These are phyloP conservation scores for Conoideocrella luteorostrata DNA, from an alignment of 2,329 filamentous ascomycete species.

Conservation along the genomic window DNA sequence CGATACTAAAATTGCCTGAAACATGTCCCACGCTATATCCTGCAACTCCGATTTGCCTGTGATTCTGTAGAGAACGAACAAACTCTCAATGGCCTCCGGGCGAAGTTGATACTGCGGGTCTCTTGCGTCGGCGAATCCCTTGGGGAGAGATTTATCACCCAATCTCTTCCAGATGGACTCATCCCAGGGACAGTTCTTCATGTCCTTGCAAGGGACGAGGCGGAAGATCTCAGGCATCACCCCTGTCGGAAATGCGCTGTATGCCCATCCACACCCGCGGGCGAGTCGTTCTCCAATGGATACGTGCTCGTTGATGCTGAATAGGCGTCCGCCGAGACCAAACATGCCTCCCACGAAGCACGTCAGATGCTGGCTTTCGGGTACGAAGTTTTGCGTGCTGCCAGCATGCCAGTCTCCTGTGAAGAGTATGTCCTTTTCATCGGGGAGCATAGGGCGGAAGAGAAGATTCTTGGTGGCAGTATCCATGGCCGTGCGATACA, in stretches of 20 bases:
- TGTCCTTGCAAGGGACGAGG: slow-evolving; percentile 37
- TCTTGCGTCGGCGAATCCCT: slow-evolving; percentile 56
- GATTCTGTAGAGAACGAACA: slow-evolving; percentile 68
- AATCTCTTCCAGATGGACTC: slow-evolving; percentile 19
- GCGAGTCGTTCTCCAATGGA: slow-evolving; percentile 42
- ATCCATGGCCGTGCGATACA: slow-evolving; percentile 62
- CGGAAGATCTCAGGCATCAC: slow-evolving; percentile 53
- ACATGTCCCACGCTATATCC: slow-evolving; percentile 49
- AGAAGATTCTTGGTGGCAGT: slow-evolving; percentile 56
- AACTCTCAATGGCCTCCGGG: slow-evolving; percentile 69
- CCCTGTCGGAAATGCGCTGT: slow-evolving; percentile 45
- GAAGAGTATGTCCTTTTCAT: slow-evolving; percentile 53
- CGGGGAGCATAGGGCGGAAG: slow-evolving; percentile 62
- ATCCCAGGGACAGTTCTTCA: slow-evolving; percentile 25
- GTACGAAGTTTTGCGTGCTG: slow-evolving; percentile 16
- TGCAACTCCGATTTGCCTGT: slow-evolving; percentile 41
- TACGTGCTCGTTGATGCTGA: slow-evolving; percentile 43
- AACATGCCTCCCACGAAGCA: slow-evolving; percentile 68
- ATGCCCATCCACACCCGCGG: slow-evolving; percentile 52
- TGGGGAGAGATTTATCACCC: slow-evolving; percentile 25
- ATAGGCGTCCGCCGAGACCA: slow-evolving; percentile 55
- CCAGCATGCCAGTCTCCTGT: slow-evolving; percentile 23
- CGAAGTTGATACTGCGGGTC: slow-evolving; percentile 45
- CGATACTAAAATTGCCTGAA: slow-evolving; percentile 35
- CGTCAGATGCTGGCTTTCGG: slow-evolving; percentile 30